phyloP scores from a whole-genome alignment of 768 basidiomycete genomes.

The Clavaria fumosa region DNA sequence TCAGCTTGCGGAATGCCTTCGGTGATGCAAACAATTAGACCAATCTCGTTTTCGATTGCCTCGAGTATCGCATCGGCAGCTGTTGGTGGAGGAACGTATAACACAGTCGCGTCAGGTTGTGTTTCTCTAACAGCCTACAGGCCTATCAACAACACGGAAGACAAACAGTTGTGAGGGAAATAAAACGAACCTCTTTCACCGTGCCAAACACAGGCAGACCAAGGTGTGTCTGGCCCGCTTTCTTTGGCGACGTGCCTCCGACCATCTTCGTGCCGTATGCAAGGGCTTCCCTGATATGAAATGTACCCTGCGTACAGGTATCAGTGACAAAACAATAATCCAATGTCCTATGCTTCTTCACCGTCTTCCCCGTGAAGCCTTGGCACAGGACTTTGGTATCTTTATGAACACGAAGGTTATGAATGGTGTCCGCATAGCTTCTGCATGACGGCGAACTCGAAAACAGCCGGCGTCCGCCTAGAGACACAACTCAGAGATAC shows the following conservation, averaged over 20 bases:
- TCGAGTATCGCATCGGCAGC: conserved; percentile 97
- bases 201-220: conserved; percentile 89
- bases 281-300: conserved; percentile 87
- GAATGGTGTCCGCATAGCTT: conserved; percentile 79
- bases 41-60: conserved; percentile 97
- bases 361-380: conserved; percentile 92
- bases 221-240: conserved; percentile 90
- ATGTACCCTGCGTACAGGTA: conserved; percentile 58
- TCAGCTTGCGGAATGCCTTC: conserved; percentile 98
- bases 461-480: conserved; percentile 72
- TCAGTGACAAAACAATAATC: neutral
- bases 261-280: conserved; percentile 96
- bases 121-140: conserved; percentile 72
- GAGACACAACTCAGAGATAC: too few relatives aligned
- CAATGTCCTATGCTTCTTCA: conserved; percentile 19
- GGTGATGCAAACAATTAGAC: conserved; percentile 94
- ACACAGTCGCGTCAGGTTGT: conserved; percentile 83
- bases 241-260: conserved; percentile 92
- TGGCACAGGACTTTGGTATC: conserved; percentile 92
- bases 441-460: conserved; percentile 58
- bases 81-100: conserved; percentile 95
- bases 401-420: conserved; percentile 84
- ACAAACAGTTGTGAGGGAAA: conserved; percentile 3
- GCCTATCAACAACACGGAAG: conserved; percentile 3
- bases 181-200: conserved; percentile 61